Base-by-base conservation (phyloP, 1,284 basidiomycete species). In the Heterobasidion annosum region DNA sequence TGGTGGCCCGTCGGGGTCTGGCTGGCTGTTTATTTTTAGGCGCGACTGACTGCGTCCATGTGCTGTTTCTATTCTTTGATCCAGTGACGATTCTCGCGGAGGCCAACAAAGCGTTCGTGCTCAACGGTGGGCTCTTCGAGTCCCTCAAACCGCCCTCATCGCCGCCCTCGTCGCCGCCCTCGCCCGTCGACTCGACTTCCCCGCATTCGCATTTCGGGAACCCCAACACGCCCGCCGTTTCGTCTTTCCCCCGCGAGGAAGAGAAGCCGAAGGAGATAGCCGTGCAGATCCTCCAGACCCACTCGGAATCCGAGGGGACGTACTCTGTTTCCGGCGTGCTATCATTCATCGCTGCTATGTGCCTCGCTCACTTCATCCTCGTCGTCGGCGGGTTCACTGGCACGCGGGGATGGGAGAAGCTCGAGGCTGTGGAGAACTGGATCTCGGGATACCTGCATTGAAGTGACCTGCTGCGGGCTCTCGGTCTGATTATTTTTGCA, bases 111-210 rank as follows among this genome's bases (percentile, higher is more conserved):
- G 85, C 83, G 3, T 93, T 91, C 64, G 72, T 78, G 35, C 74
- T 87, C 54, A 90, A 90, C 65, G 78, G 76, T 12, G 78, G 73
- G 5, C 72, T 92, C 18, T 88, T 92, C 67, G 71, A 72, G 47
- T 65, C 73, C 16, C 74, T 84, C 51, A 62, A 63, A n/a, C 48
- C 61, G 8, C 67, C 65, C 0, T 55, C 58, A 16, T 34, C 12
- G 42, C 44, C 57, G 10, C 48, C 57, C n/a, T 55, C 54, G 32
- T 53, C 51, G 13, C 53, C 55, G 16, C 18, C 45, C 12, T 19
- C 45, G 46, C n/a, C 13, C 13, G 8, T 53, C 56, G 46, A 60
- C 42, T 45, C 51, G 42, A 48, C 61, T 49, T 54, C 58, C 34
- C 58, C 67, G 49, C 10, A 13, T 6, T 47, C 45, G 10, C 45